Evolutionary conservation across 2,329 filamentous ascomycete species (phyloP), one percentile per base, ranked within the genome.

Genomic region (Paraphoma sp.): DNA sequence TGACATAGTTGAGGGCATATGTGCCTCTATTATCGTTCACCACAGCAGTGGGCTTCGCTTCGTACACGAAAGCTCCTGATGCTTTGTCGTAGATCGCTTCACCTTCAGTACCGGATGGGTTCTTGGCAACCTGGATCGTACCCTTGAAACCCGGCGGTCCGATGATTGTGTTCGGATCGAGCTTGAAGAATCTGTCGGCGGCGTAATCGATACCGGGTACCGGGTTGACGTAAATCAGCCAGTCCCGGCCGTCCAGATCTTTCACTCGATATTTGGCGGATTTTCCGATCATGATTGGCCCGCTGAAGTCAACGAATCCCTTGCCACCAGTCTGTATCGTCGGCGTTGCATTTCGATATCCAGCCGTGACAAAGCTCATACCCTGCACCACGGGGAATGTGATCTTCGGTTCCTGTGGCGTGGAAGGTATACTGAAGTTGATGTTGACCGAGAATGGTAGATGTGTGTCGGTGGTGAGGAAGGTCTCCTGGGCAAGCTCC

Each of bases 361-460:
- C 76, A 0, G 83, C 93, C 4, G 93, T 97, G 16, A 97, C 82
- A 67, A 93, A 96, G 0, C 87, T 89, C 87, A 96, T 95, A 10
- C 95, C 95, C 71, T 98, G 94, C 0, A 96, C 87, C 7, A 97
- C 72, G 0, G 93, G 93, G 62, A 96, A 92, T 0, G 86, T 89
- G 17, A 98, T 83, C 1, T 84, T 81, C 0, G 89, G 84, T 1
- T 81, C 74, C 7, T 83, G 82, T 2, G 80, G 80, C n/a, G 75
- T 70, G 18, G 81, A 79, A 2, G 83, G 81, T 48, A 80, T 83
- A 12, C 60, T 65, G 31, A 98, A 80, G 44, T 90, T 89, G 45
- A 92, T 86, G 60, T 92, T 87, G 12, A 83, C 84, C 0, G 85
- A 87, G 66, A 87, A 86, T 1, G 82, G 82, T 51, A 81, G 75